Conservation (phyloP, 2,329 filamentous ascomycete species). For the Pezicula carpinea region DNA sequence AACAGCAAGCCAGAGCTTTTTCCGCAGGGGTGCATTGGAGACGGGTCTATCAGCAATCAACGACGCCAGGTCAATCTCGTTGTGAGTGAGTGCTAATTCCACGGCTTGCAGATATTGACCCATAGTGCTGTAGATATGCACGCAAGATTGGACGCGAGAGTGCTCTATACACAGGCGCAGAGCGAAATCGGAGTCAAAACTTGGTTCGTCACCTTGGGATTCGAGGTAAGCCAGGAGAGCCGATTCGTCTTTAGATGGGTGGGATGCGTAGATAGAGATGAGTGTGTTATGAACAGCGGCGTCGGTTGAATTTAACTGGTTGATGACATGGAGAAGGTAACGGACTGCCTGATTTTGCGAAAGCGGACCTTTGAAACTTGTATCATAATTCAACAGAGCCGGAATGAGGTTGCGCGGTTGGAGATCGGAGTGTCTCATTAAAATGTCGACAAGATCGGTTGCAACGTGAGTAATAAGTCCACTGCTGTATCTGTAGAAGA, state of each 20-base stretch:
- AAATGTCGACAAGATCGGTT: slow-evolving; percentile 83
- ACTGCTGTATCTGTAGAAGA: slow-evolving; percentile 95
- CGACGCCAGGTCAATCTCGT: slow-evolving; percentile 84
- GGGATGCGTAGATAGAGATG: slow-evolving; percentile 90
- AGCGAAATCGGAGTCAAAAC: slow-evolving; percentile 94
- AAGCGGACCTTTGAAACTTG: slow-evolving; percentile 63
- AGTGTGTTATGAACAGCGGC: slow-evolving; percentile 95
- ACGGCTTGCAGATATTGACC: slow-evolving; percentile 90
- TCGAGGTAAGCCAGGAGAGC: slow-evolving; percentile 85
- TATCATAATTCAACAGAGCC: slow-evolving; percentile 90
- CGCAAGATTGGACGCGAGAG: slow-evolving; percentile 86
- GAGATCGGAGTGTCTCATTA: slow-evolving; percentile 86
- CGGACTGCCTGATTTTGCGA: slow-evolving; percentile 84
- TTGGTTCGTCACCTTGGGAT: slow-evolving; percentile 78
- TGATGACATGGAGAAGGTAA: slow-evolving; percentile 90
- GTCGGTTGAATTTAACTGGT: slow-evolving; percentile 73
- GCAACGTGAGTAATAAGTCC: slow-evolving; percentile 91
- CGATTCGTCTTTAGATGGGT: slow-evolving; percentile 76
- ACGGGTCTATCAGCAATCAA: slow-evolving; percentile 84
- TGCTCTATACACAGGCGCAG: slow-evolving; percentile 93
- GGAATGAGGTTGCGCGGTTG: slow-evolving; percentile 87
- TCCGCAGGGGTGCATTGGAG: slow-evolving; percentile 73
- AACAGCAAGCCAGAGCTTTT: slow-evolving; percentile 92
- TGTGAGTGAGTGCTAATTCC: slow-evolving; percentile 83
- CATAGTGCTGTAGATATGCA: slow-evolving; percentile 97